Percentiles rank a stretch among this genome's conserved stretches.
These are phyloP conservation scores for Ordospora colligata DNA, from an alignment of 371 early-diverging fungal species.

Conservation along the genomic window DNA sequence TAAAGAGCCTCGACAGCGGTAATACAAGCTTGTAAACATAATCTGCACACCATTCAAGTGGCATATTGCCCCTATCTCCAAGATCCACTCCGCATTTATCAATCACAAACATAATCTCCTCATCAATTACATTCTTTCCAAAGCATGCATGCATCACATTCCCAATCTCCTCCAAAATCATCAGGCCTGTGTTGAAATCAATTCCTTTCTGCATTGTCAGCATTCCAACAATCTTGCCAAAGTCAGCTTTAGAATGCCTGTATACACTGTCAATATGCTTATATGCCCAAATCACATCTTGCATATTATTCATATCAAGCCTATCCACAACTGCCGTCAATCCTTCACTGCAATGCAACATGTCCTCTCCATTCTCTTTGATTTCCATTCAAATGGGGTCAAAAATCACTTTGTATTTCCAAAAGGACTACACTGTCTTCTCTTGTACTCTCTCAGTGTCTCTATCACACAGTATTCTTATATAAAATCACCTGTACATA, in stretches of 20 bases:
- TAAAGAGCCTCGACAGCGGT: conserved; percentile 16
- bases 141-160: background rate
- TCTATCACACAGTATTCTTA: no score
- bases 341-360: background rate
- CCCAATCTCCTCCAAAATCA: conserved; percentile 1
- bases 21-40: conserved; percentile 4
- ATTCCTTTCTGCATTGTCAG: background rate
- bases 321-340: background rate
- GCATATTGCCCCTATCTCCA: background rate
- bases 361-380: background rate
- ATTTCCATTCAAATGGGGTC: background rate
- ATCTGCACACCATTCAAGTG: background rate
- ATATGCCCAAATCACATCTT: conserved; percentile 24
- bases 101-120: background rate
- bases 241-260: background rate
- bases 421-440: no score
- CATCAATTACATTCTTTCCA: background rate
- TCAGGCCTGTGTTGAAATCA: background rate
- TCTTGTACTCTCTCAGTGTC: no score
- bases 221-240: background rate
- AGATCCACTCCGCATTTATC: background rate
- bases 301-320: background rate
- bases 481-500: no score
- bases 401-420: background rate
- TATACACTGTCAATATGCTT: conserved; percentile 2